A percentile compares a stretch with the other conserved stretches of the same genome.
These are phyloP conservation scores for Trametes polyzona DNA, from an alignment of 1,284 basidiomycete species.

Conservation along the genomic window DNA sequence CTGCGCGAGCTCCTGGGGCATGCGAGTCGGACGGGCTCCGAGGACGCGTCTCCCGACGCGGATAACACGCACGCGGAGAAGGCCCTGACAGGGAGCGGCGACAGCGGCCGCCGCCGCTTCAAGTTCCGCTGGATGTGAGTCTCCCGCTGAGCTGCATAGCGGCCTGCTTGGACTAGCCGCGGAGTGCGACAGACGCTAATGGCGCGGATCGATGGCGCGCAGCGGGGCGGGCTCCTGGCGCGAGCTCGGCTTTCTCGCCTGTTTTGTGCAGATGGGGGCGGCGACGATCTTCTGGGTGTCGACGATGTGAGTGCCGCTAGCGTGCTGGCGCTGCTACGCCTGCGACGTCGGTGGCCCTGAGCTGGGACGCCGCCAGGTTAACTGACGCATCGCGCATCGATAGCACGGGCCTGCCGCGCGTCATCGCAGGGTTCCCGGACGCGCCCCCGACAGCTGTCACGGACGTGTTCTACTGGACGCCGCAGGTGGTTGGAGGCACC, in stretches of 20 bases:
- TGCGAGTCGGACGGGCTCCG: slow-evolving; percentile 1
- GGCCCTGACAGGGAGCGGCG: slow-evolving; percentile 1
- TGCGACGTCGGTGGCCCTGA: neutral
- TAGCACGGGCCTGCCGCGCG: slow-evolving; percentile 52
- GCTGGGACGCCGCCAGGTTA: neutral
- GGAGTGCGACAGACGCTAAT: neutral
- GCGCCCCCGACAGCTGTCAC: slow-evolving; percentile 34
- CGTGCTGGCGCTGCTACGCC: too few relatives aligned
- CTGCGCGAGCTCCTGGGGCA: slow-evolving; percentile 23
- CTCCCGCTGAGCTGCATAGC: too few relatives aligned
- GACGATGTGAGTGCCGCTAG: slow-evolving; percentile 44
- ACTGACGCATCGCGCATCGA: neutral
- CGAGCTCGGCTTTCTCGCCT: slow-evolving; percentile 59
- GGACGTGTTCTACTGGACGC: slow-evolving; percentile 53
- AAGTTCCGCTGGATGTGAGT: slow-evolving; percentile 33
- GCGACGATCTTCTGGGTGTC: slow-evolving; percentile 63
- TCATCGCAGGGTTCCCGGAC: slow-evolving; percentile 40
- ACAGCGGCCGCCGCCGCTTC: neutral
- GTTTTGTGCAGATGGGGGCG: slow-evolving; percentile 52
- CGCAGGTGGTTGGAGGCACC: slow-evolving; percentile 57
- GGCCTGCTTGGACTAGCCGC: neutral
- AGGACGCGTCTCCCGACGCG: neutral
- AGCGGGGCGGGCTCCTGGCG: slow-evolving; percentile 45
- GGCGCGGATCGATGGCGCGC: neutral
- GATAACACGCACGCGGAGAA: slow-evolving; percentile 10